A percentile compares a stretch with the other conserved stretches of the same genome.
phyloP scores from a whole-genome alignment of 352 stramenopile genomes.

The Pythium pyrilobum region DNA sequence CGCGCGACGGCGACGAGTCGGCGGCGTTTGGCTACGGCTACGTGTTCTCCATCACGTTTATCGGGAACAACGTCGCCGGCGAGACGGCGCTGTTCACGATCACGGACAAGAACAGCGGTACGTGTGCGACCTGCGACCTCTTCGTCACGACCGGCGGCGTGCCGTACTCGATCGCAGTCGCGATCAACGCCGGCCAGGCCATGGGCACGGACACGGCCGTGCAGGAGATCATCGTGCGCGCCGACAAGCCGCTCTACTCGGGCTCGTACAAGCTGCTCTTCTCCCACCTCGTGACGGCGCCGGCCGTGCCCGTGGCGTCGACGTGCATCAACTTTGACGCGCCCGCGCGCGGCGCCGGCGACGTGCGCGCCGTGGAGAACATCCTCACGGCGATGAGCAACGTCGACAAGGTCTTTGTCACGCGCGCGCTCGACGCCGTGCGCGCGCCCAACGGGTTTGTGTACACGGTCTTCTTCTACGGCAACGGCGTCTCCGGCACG shows the following conservation, averaged over 20 bases:
- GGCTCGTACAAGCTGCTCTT: constrained; percentile 62
- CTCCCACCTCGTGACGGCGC: too few relatives aligned
- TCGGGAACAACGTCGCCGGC: constrained; percentile 63
- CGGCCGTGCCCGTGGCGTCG: constrained; percentile 24
- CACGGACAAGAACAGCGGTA: constrained; percentile 12
- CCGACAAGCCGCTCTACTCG: constrained; percentile 37
- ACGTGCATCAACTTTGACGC: constrained; percentile 64
- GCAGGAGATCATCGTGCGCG: constrained; percentile 59
- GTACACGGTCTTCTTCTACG: constrained; percentile 74
- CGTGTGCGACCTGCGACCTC: constrained; percentile 9
- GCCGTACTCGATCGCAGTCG: constrained; percentile 21
- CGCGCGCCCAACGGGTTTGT: constrained; percentile 51
- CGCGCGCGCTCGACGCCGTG: constrained; percentile 25
- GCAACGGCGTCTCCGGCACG: constrained; percentile 51
- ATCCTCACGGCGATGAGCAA: constrained; percentile 55
- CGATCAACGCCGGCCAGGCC: constrained; percentile 35
- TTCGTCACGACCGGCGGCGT: constrained; percentile 40
- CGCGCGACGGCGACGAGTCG: constrained; percentile 58
- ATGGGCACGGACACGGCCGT: constrained; percentile 75
- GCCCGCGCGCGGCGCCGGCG: constrained; percentile 23
- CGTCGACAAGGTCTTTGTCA: constrained; percentile 78
- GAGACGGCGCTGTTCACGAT: constrained; percentile 41
- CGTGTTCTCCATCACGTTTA: constrained; percentile 69
- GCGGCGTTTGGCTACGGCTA: constrained; percentile 57
- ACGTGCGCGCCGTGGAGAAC: constrained; percentile 42